Percentiles rank a stretch among this genome's conserved stretches.
Evolutionary conservation across 768 basidiomycete genomes (phyloP).

Genomic region (Artomyces pyxidatus): DNA sequence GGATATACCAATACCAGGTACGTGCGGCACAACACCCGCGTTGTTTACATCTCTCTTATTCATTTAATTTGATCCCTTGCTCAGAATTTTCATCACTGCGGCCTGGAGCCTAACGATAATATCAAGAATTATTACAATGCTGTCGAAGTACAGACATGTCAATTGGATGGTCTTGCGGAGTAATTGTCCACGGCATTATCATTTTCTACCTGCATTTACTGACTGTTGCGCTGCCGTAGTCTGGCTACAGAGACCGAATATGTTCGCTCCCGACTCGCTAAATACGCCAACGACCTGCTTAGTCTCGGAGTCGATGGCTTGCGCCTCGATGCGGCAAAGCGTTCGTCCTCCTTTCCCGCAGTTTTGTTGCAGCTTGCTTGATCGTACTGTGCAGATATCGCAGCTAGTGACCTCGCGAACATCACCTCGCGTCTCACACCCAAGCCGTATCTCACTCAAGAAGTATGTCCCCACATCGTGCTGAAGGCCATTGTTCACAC

Average conservation of each 20-base stretch:
- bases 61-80: not conserved
- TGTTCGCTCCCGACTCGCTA: conserved; percentile 45
- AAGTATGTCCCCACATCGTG: conserved; percentile 21
- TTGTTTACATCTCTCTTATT: not conserved
- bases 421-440: conserved; percentile 38
- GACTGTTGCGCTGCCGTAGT: conserved; percentile 26
- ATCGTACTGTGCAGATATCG: too few species aligned
- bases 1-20: conserved; percentile 16
- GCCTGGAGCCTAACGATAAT: conserved; percentile 38
- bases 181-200: conserved; percentile 8
- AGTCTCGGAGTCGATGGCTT: conserved; percentile 57
- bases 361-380: too few species aligned
- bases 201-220: too few species aligned
- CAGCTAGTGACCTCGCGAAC: conserved; percentile 42
- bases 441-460: conserved; percentile 55
- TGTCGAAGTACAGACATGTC: conserved; percentile 39
- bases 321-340: conserved; percentile 58
- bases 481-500: too few species aligned
- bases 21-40: not conserved
- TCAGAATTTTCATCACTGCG: conserved; percentile 61
- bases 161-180: conserved; percentile 33
- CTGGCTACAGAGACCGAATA: conserved; percentile 56
- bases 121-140: conserved; percentile 49
- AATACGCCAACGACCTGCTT: conserved; percentile 52
- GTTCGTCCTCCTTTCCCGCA: conserved; percentile 26